A percentile compares a stretch with the other conserved stretches of the same genome.
phyloP scores from a whole-genome alignment of 2,329 filamentous ascomycete genomes.

The Colletotrichum sp. region DNA sequence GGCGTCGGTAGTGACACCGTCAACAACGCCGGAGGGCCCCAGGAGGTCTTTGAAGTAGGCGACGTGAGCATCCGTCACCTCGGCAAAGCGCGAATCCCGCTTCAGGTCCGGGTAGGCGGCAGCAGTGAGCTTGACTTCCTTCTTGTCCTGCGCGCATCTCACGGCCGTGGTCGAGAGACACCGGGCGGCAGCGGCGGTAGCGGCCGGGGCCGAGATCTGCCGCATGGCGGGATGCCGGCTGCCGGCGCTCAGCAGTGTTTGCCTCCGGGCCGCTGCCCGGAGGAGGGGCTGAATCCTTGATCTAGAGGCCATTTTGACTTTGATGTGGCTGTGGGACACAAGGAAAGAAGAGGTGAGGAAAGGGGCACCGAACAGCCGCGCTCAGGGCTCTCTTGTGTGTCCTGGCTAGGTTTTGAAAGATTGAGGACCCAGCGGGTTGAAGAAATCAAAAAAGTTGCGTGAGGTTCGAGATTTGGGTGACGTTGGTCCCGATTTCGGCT shows the following conservation, averaged over 20 bases:
- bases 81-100: constrained; percentile 76
- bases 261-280: constrained; percentile 21
- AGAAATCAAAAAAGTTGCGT: not conserved
- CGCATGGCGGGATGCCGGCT: constrained; percentile 4
- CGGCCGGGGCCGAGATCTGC: constrained; percentile 9
- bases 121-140: constrained; percentile 72
- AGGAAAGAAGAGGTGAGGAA: not conserved
- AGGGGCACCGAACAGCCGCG: not conserved
- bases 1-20: constrained; percentile 77
- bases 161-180: constrained; percentile 16
- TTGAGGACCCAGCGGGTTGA: not conserved
- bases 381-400: not conserved
- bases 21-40: constrained; percentile 81
- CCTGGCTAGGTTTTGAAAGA: not conserved
- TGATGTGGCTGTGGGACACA: not conserved
- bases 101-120: constrained; percentile 86
- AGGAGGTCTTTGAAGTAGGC: constrained; percentile 82
- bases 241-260: constrained; percentile 13
- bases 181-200: not conserved
- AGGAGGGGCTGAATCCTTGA: constrained; percentile 22
- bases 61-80: constrained; percentile 81
- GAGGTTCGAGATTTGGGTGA: not conserved
- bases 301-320: constrained; percentile 23
- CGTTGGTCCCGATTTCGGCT: constrained; percentile 14
- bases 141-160: constrained; percentile 3